A percentile compares a stretch with the other conserved stretches of the same genome.
Conservation (phyloP, 1,284 basidiomycete genomes). For the Irpex sp. region DNA sequence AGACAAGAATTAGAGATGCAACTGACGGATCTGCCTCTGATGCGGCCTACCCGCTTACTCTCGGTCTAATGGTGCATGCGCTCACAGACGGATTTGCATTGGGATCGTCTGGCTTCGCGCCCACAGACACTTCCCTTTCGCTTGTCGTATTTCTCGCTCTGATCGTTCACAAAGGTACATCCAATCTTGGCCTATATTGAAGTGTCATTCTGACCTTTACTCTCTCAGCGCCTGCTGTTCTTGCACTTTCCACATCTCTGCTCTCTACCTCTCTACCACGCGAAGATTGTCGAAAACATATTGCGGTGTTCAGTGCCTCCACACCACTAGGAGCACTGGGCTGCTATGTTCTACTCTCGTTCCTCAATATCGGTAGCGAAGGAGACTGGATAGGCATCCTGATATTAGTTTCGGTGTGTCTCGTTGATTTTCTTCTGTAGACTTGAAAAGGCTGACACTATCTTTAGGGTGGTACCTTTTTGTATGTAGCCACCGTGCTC, state of each 20-base stretch:
- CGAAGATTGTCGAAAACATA: conserved; percentile 64
- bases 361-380: conserved; percentile 32
- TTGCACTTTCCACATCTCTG: conserved; percentile 79
- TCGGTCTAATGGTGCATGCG: conserved; percentile 83
- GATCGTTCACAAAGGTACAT: conserved; percentile 80
- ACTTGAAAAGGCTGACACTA: conserved; percentile 3
- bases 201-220: no score
- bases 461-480: conserved; percentile 84
- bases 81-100: conserved; percentile 88
- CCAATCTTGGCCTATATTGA: neutral
- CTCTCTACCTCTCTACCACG: conserved; percentile 68
- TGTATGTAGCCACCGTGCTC: conserved; percentile 90
- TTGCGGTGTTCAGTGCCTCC: conserved; percentile 74
- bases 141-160: conserved; percentile 85
- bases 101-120: conserved; percentile 57
- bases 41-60: conserved; percentile 62
- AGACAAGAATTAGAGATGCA: neutral
- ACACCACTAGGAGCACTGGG: conserved; percentile 74
- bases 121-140: conserved; percentile 46
- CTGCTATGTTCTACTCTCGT: conserved; percentile 60
- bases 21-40: neutral
- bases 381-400: conserved; percentile 67
- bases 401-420: conserved; percentile 71
- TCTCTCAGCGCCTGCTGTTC: conserved; percentile 82
- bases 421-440: neutral